phyloP scores from a whole-genome alignment of 2,329 filamentous ascomycete genomes.

The Emericellopsis atlantica region DNA sequence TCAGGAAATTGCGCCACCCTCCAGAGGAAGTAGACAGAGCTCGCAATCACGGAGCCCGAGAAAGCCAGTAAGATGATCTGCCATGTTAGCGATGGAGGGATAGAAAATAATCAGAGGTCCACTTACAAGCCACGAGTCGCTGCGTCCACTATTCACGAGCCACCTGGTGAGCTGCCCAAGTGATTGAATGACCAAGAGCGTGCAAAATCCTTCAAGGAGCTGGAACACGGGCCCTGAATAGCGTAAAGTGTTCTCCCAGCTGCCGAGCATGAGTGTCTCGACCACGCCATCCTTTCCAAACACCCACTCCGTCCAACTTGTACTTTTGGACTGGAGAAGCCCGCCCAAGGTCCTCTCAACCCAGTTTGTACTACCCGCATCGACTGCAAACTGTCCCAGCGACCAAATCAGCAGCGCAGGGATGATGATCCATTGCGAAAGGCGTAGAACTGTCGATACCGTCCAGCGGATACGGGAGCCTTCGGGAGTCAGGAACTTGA shows the following conservation, averaged over 20 bases:
- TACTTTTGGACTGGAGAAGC: slow-evolving; percentile 47
- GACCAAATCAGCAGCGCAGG: slow-evolving; percentile 87
- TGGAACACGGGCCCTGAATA: slow-evolving; percentile 95
- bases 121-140: slow-evolving; percentile 92
- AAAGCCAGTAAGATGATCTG: slow-evolving; percentile 80
- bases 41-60: slow-evolving; percentile 85
- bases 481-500: slow-evolving; percentile 72
- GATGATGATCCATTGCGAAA: slow-evolving; percentile 77
- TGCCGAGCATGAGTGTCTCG: slow-evolving; percentile 67
- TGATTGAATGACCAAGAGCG: slow-evolving; percentile 86
- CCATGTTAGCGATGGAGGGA: slow-evolving; percentile 17
- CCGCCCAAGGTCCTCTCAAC: slow-evolving; percentile 66
- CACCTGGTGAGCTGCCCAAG: slow-evolving; percentile 89
- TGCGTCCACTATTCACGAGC: slow-evolving; percentile 85
- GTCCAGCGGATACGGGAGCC: slow-evolving; percentile 62
- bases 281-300: slow-evolving; percentile 78
- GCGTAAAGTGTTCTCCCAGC: slow-evolving; percentile 77
- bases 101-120: not conserved
- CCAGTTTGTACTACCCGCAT: slow-evolving; percentile 68
- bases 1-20: slow-evolving; percentile 87
- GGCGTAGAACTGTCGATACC: slow-evolving; percentile 55
- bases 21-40: slow-evolving; percentile 93
- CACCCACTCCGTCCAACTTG: slow-evolving; percentile 69
- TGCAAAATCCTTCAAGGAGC: slow-evolving; percentile 91
- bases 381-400: slow-evolving; percentile 87